Base-by-base conservation (phyloP, 2,329 filamentous ascomycete genomes). In the Aspergillus eucalypticola region DNA sequence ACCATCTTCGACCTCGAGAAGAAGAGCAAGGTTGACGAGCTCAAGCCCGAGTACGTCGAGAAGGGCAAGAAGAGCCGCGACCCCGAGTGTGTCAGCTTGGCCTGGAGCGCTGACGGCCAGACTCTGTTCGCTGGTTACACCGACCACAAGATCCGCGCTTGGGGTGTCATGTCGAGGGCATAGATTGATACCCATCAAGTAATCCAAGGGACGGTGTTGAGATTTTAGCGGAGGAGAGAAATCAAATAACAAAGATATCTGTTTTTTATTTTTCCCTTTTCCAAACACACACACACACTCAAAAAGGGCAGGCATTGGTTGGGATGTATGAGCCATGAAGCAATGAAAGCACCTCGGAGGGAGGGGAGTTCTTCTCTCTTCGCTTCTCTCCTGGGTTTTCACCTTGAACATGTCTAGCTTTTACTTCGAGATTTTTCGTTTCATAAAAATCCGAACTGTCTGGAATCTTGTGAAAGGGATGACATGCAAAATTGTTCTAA, bases 1-100 rank as follows among this genome's bases (percentile, higher is more conserved):
- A 97, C 97, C 88, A 98, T 99, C 88, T 99, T 99, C 85, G 95
- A 99, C 79, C 89, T 99, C 73, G 95, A 99, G 92, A 99, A 99
- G 93, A 99, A 99, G 93, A 96, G 90, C 90, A 98, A 97, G 90
- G 94, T 98, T 78, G 94, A 98, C 76, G 95, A 98, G 89, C 89
- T 99, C 82, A 97, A 96, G 90, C 94, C 94, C 72, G 95, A 99
- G 82, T 96, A 95, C 86, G 86, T 92, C 78, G 87, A 92, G 79
- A 90, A 92, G 79, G 91, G 93, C 85, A 96, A 96, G 92, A 98
- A 98, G 92, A 92, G 90, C 88, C 89, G 93, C 79, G 94, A 97
- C 84, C 95, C 95, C 75, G 94, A 98, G 89, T 98, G 94, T 82
- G 89, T 99, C 77, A 92, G 88, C 80, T 87, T 99, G 83, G 94